Evolutionary conservation across 441 rosid species (phyloP), one percentile per base, ranked within the genome.

Genomic region (Macaranga tanarius): DNA sequence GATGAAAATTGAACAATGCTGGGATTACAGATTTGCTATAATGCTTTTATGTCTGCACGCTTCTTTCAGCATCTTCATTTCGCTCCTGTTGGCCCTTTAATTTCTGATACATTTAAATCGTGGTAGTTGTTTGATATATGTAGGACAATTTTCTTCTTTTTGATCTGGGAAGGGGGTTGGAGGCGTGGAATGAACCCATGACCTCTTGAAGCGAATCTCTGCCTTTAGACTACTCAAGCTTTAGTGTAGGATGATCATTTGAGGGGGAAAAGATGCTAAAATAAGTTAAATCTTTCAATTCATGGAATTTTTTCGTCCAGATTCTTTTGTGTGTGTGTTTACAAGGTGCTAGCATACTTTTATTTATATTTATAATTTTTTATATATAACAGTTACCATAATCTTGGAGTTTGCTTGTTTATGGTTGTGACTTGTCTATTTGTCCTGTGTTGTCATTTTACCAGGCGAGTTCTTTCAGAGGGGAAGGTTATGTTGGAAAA

Each of bases 401-500:
- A 25, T 45, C 16, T 8, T 44, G 8, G 56, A 16, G 26, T 65
- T 47, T 65, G 15, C 45, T 34, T 15, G 45, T 17, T 61, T 23
- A 55, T 65, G 54, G 57, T 7, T 65, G 15, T 47, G 19, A 45
- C 22, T 4, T 3, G 22, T 51, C 5, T 34, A 19, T 67, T 52
- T 44, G 6, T 7, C 19, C 22, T 28, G 12, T 5, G n/a, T 22
- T 20, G 23, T 59, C 22, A 11, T 20, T 38, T 75, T 81, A 73
- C 40, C 92, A 93, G 99, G 91, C 88, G 2, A 89, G 87, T 42
- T 89, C 85, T 9, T 70, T 83, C 65, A 82, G 88, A 55, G 91
- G 88, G 19, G 92, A 95, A 74, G 82, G 84, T 0, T 82, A 80
- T 62, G 71, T 78, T 42, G 77, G 79, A 65, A 89, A 87, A 76